These are phyloP conservation scores for Populus pruinosa DNA, from an alignment of 345 rosid genomes.

Conservation along the genomic window DNA sequence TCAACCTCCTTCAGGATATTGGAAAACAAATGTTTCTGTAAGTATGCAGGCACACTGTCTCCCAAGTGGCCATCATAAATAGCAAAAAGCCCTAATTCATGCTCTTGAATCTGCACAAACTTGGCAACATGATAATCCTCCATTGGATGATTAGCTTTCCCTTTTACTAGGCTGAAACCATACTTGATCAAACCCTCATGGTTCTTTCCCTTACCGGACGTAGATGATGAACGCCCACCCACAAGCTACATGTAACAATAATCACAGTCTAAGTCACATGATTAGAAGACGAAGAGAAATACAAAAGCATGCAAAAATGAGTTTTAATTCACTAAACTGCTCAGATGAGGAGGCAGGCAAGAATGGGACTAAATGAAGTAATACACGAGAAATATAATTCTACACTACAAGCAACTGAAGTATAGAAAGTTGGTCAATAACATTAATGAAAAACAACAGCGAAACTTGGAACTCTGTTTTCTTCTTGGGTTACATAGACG, in stretches of 20 bases:
- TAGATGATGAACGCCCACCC: slow-evolving; percentile 51
- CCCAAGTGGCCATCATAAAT: slow-evolving; percentile 80
- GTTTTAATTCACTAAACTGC: slow-evolving; percentile 3
- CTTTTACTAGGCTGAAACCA: slow-evolving; percentile 63
- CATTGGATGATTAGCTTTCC: slow-evolving; percentile 70
- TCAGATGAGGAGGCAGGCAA: not conserved
- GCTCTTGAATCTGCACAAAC: slow-evolving; percentile 43
- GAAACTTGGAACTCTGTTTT: not conserved
- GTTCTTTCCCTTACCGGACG: slow-evolving; percentile 59
- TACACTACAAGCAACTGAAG: slow-evolving; percentile 1
- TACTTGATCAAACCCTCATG: slow-evolving; percentile 46
- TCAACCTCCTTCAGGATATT: slow-evolving; percentile 63
- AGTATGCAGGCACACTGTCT: slow-evolving; percentile 55
- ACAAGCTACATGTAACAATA: slow-evolving; percentile 35
- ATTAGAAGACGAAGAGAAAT: not conserved
- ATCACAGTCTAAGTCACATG: not conserved
- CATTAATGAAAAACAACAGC: not conserved
- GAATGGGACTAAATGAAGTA: not conserved
- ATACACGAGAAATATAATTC: not conserved
- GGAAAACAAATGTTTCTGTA: slow-evolving; percentile 64
- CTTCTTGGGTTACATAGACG: not conserved
- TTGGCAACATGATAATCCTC: slow-evolving; percentile 80
- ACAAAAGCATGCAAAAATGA: not conserved
- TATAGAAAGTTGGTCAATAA: not conserved
- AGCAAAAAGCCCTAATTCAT: slow-evolving; percentile 69